Conservation (phyloP, 164 flowering plant species). For the Macadamia tetraphylla region DNA sequence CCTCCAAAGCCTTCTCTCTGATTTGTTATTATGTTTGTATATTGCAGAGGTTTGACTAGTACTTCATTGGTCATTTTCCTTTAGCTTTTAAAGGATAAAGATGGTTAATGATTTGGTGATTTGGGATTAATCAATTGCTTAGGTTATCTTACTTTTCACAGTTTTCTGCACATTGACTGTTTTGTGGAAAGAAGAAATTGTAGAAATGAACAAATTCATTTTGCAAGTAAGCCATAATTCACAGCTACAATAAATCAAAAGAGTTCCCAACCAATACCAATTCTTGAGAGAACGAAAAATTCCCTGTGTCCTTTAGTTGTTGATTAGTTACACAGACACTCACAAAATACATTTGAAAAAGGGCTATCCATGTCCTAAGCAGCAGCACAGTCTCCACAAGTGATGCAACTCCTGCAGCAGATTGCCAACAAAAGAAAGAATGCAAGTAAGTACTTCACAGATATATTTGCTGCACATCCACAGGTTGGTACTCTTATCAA, state of each 20-base stretch:
- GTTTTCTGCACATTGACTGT: too few relatives aligned
- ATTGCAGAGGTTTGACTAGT: too few relatives aligned
- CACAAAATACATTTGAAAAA: not conserved
- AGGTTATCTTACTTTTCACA: too few relatives aligned
- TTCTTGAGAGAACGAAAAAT: slow-evolving; percentile 35
- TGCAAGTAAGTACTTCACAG: too few relatives aligned
- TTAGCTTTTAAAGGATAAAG: too few relatives aligned
- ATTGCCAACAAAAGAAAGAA: not conserved
- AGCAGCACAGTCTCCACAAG: slow-evolving; percentile 67
- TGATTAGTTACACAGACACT: not conserved
- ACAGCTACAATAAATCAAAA: not conserved
- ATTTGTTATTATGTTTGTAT: too few relatives aligned
- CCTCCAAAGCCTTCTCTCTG: too few relatives aligned
- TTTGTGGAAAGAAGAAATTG: too few relatives aligned
- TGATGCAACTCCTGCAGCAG: slow-evolving; percentile 38
- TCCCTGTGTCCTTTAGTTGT: slow-evolving; percentile 19
- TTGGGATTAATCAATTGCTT: too few relatives aligned
- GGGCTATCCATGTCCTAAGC: not conserved
- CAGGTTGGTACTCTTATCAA: not conserved
- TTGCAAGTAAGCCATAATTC: not conserved
- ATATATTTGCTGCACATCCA: too few relatives aligned
- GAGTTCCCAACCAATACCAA: not conserved
- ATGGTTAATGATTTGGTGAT: too few relatives aligned
- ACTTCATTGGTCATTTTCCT: too few relatives aligned
- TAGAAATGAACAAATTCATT: not conserved